Percentiles rank a stretch among this genome's conserved stretches.
phyloP scores from a whole-genome alignment of 441 rosid genomes.

The Macaranga tanarius region DNA sequence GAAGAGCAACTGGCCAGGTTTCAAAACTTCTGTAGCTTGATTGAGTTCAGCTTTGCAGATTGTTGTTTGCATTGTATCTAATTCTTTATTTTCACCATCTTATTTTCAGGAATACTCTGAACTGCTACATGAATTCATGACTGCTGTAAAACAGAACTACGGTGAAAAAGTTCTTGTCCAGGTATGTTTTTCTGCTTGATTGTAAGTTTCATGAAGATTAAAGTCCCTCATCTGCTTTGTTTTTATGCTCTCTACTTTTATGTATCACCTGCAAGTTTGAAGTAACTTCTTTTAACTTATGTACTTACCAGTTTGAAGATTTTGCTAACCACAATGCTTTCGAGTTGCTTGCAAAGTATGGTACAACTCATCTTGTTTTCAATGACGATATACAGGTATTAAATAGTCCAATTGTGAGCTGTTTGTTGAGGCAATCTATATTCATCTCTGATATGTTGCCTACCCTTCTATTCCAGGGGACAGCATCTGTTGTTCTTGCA shows the following conservation, averaged over 20 bases:
- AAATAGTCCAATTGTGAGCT: slow-evolving; percentile 5
- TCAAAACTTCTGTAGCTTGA: slow-evolving; percentile 2
- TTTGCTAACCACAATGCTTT: slow-evolving; percentile 94
- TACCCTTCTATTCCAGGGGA: slow-evolving; percentile 54
- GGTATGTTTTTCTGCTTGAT: slow-evolving; percentile 28
- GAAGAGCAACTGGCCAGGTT: slow-evolving; percentile 90
- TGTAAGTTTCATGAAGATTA: neutral
- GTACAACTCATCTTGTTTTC: slow-evolving; percentile 76
- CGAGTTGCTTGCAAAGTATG: slow-evolving; percentile 67
- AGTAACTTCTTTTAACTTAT: too few relatives aligned
- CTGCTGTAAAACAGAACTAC: slow-evolving; percentile 79
- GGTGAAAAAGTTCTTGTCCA: slow-evolving; percentile 85
- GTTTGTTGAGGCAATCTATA: neutral
- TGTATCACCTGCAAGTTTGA: slow-evolving; percentile 24
- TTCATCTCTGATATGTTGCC: slow-evolving; percentile 7
- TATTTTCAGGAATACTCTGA: slow-evolving; percentile 63
- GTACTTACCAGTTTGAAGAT: slow-evolving; percentile 64
- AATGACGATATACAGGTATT: slow-evolving; percentile 84
- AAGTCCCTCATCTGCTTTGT: neutral
- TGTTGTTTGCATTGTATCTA: neutral
- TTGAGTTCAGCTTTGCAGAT: neutral
- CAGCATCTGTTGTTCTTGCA: slow-evolving; percentile 84
- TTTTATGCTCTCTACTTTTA: neutral
- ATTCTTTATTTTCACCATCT: neutral
- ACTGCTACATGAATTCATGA: slow-evolving; percentile 79